Conservation (phyloP, 768 basidiomycete genomes). For the Chlorophyllum brunneum region DNA sequence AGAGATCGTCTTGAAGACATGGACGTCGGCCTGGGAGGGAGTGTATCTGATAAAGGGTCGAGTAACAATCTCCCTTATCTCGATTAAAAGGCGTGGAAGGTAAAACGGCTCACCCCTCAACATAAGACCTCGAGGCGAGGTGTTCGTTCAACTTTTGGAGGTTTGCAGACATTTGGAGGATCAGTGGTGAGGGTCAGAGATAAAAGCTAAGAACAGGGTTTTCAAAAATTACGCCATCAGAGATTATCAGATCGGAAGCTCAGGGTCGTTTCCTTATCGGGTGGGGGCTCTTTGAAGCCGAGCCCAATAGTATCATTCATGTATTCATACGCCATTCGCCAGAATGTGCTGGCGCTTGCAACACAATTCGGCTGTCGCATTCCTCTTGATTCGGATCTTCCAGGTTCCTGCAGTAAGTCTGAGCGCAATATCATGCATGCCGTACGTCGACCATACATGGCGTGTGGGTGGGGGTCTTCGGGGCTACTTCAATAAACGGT, state of each 20-base stretch:
- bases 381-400: no score
- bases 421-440: no score
- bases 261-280: background rate
- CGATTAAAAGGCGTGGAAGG: background rate
- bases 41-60: conserved; percentile 56
- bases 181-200: conserved; percentile 18
- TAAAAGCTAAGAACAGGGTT: conserved; percentile 19
- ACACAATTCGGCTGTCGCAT: no score
- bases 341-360: no score
- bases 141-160: conserved; percentile 77
- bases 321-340: no score
- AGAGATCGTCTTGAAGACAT: conserved; percentile 79
- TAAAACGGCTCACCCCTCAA: conserved; percentile 74
- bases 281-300: background rate
- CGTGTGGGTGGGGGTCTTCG: no score
- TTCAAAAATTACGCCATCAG: conserved; percentile 14
- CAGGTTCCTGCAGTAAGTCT: no score
- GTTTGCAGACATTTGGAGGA: conserved; percentile 57
- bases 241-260: conserved; percentile 16
- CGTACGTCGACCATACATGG: no score
- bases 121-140: conserved; percentile 83
- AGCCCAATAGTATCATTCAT: no score
- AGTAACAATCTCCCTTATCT: conserved; percentile 14
- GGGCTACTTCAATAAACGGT: no score
- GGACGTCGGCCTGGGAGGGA: conserved; percentile 92